Evolutionary conservation across 75 land plant genomes (phyloP).

Genomic region (Picea sitchensis): DNA sequence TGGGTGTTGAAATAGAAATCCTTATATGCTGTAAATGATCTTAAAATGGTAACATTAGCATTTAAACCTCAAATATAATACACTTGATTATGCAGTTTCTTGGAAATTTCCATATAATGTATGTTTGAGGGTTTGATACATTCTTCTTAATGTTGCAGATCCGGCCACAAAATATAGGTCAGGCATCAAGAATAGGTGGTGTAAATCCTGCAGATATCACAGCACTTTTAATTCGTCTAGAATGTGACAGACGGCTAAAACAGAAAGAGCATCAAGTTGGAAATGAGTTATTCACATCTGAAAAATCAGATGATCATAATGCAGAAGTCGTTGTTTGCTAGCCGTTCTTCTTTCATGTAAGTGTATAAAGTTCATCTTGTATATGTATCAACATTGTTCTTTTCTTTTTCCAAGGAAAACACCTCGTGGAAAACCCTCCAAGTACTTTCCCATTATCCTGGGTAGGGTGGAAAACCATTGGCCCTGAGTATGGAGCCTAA

Average conservation of each 20-base stretch:
- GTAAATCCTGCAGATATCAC: constrained; percentile 93
- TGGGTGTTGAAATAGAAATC: too few relatives aligned
- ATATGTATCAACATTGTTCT: not conserved
- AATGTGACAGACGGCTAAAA: constrained; percentile 39
- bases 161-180: constrained; percentile 86
- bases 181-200: constrained; percentile 93
- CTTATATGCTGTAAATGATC: too few relatives aligned
- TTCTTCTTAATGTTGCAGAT: constrained; percentile 39
- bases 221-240: constrained; percentile 72
- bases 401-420: too few relatives aligned
- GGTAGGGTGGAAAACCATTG: too few relatives aligned
- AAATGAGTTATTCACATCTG: not conserved
- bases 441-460: too few relatives aligned
- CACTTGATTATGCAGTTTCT: not conserved
- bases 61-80: not conserved
- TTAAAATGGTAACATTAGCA: not conserved
- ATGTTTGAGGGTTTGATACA: not conserved
- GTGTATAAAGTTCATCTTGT: not conserved
- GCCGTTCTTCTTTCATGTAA: not conserved
- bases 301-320: constrained; percentile 4
- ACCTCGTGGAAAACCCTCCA: too few relatives aligned
- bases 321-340: not conserved
- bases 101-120: not conserved
- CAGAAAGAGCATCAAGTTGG: constrained; percentile 19
- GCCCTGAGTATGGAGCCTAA: too few relatives aligned